Percentiles rank a stretch among this genome's conserved stretches.
Evolutionary conservation across 2,329 filamentous ascomycete species (phyloP).

Genomic region (Zarea fungicola): DNA sequence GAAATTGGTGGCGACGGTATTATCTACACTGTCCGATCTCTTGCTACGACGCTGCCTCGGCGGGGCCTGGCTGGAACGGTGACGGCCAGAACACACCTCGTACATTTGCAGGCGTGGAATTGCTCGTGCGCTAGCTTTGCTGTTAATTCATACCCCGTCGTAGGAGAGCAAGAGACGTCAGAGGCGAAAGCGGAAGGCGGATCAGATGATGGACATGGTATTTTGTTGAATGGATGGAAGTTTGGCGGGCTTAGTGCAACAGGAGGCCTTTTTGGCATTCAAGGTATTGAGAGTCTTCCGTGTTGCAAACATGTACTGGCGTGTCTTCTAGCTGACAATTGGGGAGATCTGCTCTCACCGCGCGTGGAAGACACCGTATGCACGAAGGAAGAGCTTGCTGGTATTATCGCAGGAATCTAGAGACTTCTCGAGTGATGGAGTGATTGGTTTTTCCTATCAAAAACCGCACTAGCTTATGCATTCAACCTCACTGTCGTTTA

Average conservation of each 20-base stretch:
- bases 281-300: conserved; percentile 36
- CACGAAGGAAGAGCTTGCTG: conserved; percentile 64
- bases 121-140: conserved; percentile 86
- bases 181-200: not conserved
- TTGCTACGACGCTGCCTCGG: conserved; percentile 22
- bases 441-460: not conserved
- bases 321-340: conserved; percentile 67
- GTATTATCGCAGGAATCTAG: conserved; percentile 50
- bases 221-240: conserved; percentile 23
- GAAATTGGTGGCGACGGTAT: not conserved
- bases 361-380: conserved; percentile 52
- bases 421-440: not conserved
- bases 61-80: not conserved
- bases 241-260: conserved; percentile 46
- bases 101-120: conserved; percentile 73
- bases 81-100: conserved; percentile 51
- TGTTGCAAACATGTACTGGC: conserved; percentile 89
- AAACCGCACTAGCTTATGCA: not conserved
- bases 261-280: conserved; percentile 30
- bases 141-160: conserved; percentile 58
- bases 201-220: not conserved
- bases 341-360: conserved; percentile 49
- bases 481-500: not conserved
- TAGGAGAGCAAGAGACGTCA: not conserved
- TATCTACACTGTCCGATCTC: conserved; percentile 16